phyloP scores from a whole-genome alignment of 2,329 filamentous ascomycete genomes.

The Fusarium sp. region DNA sequence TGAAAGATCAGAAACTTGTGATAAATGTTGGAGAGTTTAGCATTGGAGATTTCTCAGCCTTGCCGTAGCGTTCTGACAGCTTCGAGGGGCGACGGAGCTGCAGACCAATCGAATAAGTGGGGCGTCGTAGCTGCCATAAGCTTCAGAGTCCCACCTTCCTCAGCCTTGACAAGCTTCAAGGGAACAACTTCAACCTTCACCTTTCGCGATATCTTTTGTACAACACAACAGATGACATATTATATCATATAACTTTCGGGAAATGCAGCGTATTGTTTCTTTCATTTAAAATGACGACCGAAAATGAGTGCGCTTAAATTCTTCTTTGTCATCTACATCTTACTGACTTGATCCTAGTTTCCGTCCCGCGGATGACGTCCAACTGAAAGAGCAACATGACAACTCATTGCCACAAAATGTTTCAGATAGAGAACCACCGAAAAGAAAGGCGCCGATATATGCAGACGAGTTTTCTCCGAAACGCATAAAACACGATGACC shows the following conservation, averaged over 20 bases:
- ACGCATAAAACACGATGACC: conserved; percentile 42
- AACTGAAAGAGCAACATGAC: conserved; percentile 6
- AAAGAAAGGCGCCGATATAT: conserved; percentile 47
- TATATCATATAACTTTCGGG: not conserved
- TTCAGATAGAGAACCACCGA: conserved; percentile 34
- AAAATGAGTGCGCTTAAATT: conserved; percentile 36
- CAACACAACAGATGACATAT: not conserved
- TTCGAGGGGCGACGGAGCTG: conserved; percentile 34
- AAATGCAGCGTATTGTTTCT: not conserved
- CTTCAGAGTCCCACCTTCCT: conserved; percentile 42
- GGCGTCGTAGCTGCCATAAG: conserved; percentile 29
- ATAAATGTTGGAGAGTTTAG: conserved; percentile 35
- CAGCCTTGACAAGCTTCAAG: conserved; percentile 44
- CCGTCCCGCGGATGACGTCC: conserved; percentile 25
- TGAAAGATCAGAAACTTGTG: conserved; percentile 4
- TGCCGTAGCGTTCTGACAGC: conserved; percentile 48
- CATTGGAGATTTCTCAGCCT: conserved; percentile 59
- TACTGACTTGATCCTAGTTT: conserved; percentile 37
- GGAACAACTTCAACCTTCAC: conserved; percentile 12
- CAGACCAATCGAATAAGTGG: conserved; percentile 40
- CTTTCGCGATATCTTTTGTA: not conserved
- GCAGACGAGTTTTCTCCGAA: conserved; percentile 41
- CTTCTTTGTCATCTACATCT: conserved; percentile 1
- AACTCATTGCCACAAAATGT: conserved; percentile 1
- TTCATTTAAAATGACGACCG: conserved; percentile 31